A percentile compares a stretch with the other conserved stretches of the same genome.
Conservation (phyloP, 495 filamentous ascomycete species). For the Tirmania nivea region DNA sequence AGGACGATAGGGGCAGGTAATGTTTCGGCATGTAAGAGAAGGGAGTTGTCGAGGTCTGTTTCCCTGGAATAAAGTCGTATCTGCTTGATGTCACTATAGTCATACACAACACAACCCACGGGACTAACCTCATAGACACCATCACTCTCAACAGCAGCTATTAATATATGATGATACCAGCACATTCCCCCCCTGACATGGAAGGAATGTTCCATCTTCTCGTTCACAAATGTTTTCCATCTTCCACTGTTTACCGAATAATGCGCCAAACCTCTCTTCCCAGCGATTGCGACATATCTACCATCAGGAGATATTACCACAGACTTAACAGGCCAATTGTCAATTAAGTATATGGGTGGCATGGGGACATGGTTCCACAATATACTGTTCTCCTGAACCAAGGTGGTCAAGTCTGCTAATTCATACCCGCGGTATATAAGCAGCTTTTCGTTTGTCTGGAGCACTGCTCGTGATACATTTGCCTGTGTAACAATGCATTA, state of each 20-base stretch:
- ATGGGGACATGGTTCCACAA: conserved; percentile 76
- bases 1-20: conserved; percentile 69
- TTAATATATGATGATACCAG: conserved; percentile 90
- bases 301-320: conserved; percentile 77
- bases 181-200: conserved; percentile 89
- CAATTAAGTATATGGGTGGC: conserved; percentile 59
- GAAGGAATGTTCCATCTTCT: conserved; percentile 67
- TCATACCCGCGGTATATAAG: conserved; percentile 90
- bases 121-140: conserved; percentile 43
- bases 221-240: conserved; percentile 84
- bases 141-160: conserved; percentile 77
- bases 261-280: conserved; percentile 77
- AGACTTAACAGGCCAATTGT: conserved; percentile 80
- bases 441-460: conserved; percentile 64
- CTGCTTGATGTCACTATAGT: conserved; percentile 16
- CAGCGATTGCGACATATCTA: conserved; percentile 83
- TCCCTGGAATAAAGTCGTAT: conserved; percentile 85
- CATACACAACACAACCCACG: background rate
- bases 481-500: conserved; percentile 22
- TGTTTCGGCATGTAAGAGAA: conserved; percentile 49
- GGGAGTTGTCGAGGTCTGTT: conserved; percentile 46
- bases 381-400: conserved; percentile 74
- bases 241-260: conserved; percentile 86
- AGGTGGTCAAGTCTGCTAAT: conserved; percentile 65
- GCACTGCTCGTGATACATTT: conserved; percentile 69